Percentiles rank a stretch among this genome's conserved stretches.
These are phyloP conservation scores for Cajanus cajan DNA, from an alignment of 306 rosid genomes.

Conservation along the genomic window DNA sequence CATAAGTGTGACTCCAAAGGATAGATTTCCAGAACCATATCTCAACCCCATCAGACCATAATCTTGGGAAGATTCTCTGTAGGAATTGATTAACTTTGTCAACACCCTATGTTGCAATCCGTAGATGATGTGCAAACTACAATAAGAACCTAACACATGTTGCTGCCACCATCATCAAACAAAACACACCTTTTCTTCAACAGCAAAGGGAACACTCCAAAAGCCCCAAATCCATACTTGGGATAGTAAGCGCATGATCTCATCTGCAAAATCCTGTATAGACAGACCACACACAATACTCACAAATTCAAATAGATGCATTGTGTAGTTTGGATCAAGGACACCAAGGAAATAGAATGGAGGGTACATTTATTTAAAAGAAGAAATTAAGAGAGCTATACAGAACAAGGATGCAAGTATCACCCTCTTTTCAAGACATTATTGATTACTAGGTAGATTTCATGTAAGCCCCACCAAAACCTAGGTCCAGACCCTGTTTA, in stretches of 20 bases:
- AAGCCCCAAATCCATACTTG: conserved; percentile 86
- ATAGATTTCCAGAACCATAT: conserved; percentile 81
- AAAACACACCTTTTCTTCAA: conserved; percentile 64
- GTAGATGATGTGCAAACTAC: conserved; percentile 27
- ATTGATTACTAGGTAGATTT: background rate
- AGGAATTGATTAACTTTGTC: conserved; percentile 37
- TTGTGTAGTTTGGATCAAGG: background rate
- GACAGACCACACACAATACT: conserved; percentile 19
- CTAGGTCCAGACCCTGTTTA: background rate
- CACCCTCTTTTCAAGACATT: background rate
- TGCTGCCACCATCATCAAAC: conserved; percentile 34
- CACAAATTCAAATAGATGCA: conserved; percentile 19
- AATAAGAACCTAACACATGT: conserved; percentile 20
- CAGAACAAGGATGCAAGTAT: too few relatives aligned
- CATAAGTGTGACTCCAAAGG: conserved; percentile 65
- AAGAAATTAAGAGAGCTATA: background rate
- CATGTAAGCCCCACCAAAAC: background rate
- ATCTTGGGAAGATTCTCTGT: conserved; percentile 72
- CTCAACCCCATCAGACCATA: conserved; percentile 80
- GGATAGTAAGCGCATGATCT: conserved; percentile 78
- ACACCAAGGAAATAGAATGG: background rate
- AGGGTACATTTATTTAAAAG: background rate
- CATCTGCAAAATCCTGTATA: conserved; percentile 75
- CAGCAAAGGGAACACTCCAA: conserved; percentile 77
- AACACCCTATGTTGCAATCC: conserved; percentile 25